phyloP scores from a whole-genome alignment of 116 monocot genomes.

The Papilionanthe hybrid region DNA sequence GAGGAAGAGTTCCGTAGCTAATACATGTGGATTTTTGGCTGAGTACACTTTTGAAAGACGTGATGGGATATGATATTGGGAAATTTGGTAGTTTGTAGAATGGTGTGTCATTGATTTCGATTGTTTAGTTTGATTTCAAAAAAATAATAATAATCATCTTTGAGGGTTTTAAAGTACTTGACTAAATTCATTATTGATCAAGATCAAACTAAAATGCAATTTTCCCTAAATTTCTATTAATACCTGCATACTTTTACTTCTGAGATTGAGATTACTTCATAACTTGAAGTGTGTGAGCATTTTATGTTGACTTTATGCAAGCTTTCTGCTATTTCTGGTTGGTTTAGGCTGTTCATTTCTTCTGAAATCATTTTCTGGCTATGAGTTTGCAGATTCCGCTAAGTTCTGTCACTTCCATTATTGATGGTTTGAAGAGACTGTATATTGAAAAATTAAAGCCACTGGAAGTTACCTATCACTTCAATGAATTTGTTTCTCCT shows the following conservation, averaged over 20 bases:
- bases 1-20: background rate
- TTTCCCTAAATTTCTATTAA: background rate
- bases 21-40: background rate
- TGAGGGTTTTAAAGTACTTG: background rate
- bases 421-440: conserved; percentile 82
- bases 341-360: background rate
- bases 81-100: background rate
- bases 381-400: conserved; percentile 49
- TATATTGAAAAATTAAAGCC: conserved; percentile 92
- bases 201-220: background rate
- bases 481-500: conserved; percentile 94
- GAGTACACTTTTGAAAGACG: background rate
- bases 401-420: conserved; percentile 80
- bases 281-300: background rate
- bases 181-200: background rate
- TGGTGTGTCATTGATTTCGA: background rate
- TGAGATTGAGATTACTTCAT: background rate
- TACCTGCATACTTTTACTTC: background rate
- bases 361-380: background rate
- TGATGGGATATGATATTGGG: background rate
- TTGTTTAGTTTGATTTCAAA: background rate
- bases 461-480: conserved; percentile 72
- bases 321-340: background rate
- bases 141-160: background rate
- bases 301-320: background rate